phyloP scores from a whole-genome alignment of 768 basidiomycete species.

The Chalciporus pseudorubinellus region DNA sequence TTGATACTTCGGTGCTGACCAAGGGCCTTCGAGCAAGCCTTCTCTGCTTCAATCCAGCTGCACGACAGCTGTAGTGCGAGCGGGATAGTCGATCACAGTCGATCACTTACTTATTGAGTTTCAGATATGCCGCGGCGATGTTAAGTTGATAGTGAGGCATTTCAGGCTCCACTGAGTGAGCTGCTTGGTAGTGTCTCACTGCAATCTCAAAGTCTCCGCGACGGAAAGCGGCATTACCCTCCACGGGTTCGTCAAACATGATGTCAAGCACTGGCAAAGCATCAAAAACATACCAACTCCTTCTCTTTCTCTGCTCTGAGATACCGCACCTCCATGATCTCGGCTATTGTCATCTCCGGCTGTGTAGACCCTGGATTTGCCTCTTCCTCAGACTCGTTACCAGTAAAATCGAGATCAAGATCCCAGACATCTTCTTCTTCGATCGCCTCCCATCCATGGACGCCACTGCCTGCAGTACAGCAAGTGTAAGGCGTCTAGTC shows the following conservation, averaged over 20 bases:
- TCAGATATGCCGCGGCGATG: constrained; percentile 71
- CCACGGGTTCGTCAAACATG: constrained; percentile 9
- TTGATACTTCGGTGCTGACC: constrained; percentile 66
- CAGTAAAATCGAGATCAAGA: constrained; percentile 63
- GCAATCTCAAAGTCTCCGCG: constrained; percentile 56
- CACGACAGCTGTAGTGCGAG: constrained; percentile 17
- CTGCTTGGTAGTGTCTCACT: constrained; percentile 55
- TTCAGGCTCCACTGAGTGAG: constrained; percentile 65
- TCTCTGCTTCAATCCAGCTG: constrained; percentile 73
- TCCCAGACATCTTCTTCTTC: constrained; percentile 81
- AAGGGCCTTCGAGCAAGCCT: constrained; percentile 64
- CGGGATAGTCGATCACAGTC: constrained; percentile 2
- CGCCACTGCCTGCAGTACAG: constrained; percentile 44
- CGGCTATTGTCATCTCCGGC: constrained; percentile 59
- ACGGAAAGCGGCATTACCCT: constrained; percentile 73
- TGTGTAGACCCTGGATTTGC: constrained; percentile 35
- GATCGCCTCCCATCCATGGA: constrained; percentile 71
- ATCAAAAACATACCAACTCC: constrained; percentile 49
- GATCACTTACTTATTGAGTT: constrained; percentile 60
- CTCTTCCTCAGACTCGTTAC: constrained; percentile 50
- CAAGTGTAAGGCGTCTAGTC: constrained; percentile 1
- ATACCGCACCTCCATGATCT: constrained; percentile 74
- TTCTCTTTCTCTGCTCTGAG: constrained; percentile 70
- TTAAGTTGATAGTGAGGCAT: constrained; percentile 76
- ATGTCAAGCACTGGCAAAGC: neutral